Evolutionary conservation across 352 stramenopile species (phyloP).

Genomic region (Saprolegnia diclina): DNA sequence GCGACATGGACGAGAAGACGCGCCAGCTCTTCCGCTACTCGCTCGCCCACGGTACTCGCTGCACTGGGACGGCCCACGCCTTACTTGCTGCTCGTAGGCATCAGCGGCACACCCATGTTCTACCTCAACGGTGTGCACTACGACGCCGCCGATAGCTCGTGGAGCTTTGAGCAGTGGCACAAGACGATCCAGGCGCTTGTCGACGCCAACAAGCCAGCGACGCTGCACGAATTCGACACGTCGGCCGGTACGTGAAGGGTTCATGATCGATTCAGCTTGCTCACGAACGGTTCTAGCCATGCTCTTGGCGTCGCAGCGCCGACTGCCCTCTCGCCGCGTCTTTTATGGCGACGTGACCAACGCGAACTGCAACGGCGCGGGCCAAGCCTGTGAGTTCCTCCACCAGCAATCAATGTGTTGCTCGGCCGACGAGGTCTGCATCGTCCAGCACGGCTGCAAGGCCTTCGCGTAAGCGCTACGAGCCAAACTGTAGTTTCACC

Average conservation of each 20-base stretch:
- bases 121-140: conserved; percentile 75
- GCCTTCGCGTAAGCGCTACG: neutral
- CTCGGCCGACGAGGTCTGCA: neutral
- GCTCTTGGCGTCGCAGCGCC: neutral
- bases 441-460: conserved; percentile 10
- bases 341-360: neutral
- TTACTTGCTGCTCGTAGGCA: too few species aligned
- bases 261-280: neutral
- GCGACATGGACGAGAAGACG: conserved; percentile 48
- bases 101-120: conserved; percentile 69
- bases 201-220: conserved; percentile 7
- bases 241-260: neutral
- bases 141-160: conserved; percentile 36
- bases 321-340: conserved; percentile 3
- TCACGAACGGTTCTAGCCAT: neutral
- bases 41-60: conserved; percentile 43
- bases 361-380: neutral
- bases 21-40: conserved; percentile 74
- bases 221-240: neutral
- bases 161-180: conserved; percentile 49
- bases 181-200: conserved; percentile 38
- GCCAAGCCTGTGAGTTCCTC: neutral
- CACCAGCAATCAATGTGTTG: conserved; percentile 9
- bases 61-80: too few species aligned
- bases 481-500: neutral